Evolutionary conservation across 2,329 filamentous ascomycete genomes (phyloP).

Genomic region (Sclerotinia spermophila): DNA sequence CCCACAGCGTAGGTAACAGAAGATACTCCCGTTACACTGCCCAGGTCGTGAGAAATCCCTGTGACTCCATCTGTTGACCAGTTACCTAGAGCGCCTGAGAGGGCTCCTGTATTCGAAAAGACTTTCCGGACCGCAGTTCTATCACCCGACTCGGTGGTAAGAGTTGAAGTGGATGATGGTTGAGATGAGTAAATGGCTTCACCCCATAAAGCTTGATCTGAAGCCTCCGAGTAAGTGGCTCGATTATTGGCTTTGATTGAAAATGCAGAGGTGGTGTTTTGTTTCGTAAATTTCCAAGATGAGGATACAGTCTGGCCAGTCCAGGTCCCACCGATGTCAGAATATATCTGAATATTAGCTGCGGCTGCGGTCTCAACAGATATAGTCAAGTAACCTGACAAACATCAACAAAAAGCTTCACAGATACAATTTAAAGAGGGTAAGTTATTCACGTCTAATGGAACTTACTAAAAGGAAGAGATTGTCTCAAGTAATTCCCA

Average conservation of each 20-base stretch:
- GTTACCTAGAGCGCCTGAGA: slow-evolving; percentile 45
- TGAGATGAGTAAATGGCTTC: slow-evolving; percentile 18
- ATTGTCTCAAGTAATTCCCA: slow-evolving; percentile 37
- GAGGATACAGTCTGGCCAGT: slow-evolving; percentile 30
- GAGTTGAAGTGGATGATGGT: slow-evolving; percentile 13
- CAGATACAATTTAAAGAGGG: neutral
- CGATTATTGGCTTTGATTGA: slow-evolving; percentile 12
- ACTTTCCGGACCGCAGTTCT: slow-evolving; percentile 42
- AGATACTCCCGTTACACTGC: slow-evolving; percentile 39
- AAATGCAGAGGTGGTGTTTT: slow-evolving; percentile 19
- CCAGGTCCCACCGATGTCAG: slow-evolving; percentile 39
- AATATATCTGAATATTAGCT: slow-evolving; percentile 34
- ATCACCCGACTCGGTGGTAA: slow-evolving; percentile 19
- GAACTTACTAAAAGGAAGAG: slow-evolving; percentile 38
- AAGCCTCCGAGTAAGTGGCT: slow-evolving; percentile 16
- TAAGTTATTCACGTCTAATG: neutral
- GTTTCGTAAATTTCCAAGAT: slow-evolving; percentile 19
- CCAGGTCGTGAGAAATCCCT: slow-evolving; percentile 49
- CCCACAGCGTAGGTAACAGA: slow-evolving; percentile 24
- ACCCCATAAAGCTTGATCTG: slow-evolving; percentile 21
- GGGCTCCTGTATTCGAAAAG: slow-evolving; percentile 44
- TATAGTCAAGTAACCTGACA: slow-evolving; percentile 6
- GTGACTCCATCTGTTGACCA: slow-evolving; percentile 46
- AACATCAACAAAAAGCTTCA: neutral
- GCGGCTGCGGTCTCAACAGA: slow-evolving; percentile 4